A percentile compares a stretch with the other conserved stretches of the same genome.
phyloP scores from a whole-genome alignment of 192 early-diverging fungal species.

The Nowakowskiella sp. region DNA sequence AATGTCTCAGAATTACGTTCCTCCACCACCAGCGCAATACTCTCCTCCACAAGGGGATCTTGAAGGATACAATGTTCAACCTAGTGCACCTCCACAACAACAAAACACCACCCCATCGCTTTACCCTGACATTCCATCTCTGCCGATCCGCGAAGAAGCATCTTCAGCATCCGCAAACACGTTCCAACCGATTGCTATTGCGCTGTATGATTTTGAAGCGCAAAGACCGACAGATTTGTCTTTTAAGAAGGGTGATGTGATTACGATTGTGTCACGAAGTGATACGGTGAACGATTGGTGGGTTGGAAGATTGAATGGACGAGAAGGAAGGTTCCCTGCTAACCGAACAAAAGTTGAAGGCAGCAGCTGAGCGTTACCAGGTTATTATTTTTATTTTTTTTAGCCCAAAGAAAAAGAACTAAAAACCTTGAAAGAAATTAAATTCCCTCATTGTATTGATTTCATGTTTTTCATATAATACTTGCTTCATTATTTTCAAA shows the following conservation, averaged over 20 bases:
- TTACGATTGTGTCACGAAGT: slow-evolving; percentile 55
- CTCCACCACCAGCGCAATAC: slow-evolving; percentile 4
- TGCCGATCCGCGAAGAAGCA: slow-evolving; percentile 40
- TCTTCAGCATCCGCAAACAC: slow-evolving; percentile 31
- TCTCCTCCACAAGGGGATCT: not conserved
- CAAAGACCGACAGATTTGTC: slow-evolving; percentile 62
- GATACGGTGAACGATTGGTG: slow-evolving; percentile 69
- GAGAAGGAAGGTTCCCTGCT: slow-evolving; percentile 56
- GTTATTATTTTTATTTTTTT: too few relatives aligned
- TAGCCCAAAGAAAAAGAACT: too few relatives aligned
- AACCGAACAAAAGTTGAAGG: too few relatives aligned
- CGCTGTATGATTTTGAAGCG: slow-evolving; percentile 66
- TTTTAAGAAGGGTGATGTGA: slow-evolving; percentile 71
- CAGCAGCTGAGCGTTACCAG: too few relatives aligned
- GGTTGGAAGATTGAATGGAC: slow-evolving; percentile 56
- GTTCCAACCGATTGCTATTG: slow-evolving; percentile 41
- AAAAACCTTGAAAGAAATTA: too few relatives aligned
- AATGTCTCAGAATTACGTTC: slow-evolving; percentile 9
- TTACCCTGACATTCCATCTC: not conserved
- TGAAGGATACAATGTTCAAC: not conserved
- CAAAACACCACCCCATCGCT: not conserved
- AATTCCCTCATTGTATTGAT: too few relatives aligned
- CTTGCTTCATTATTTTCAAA: too few relatives aligned
- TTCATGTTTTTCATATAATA: too few relatives aligned
- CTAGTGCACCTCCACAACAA: not conserved